Base-by-base conservation (phyloP, 306 rosid genomes). In the Crataegus laevigata region DNA sequence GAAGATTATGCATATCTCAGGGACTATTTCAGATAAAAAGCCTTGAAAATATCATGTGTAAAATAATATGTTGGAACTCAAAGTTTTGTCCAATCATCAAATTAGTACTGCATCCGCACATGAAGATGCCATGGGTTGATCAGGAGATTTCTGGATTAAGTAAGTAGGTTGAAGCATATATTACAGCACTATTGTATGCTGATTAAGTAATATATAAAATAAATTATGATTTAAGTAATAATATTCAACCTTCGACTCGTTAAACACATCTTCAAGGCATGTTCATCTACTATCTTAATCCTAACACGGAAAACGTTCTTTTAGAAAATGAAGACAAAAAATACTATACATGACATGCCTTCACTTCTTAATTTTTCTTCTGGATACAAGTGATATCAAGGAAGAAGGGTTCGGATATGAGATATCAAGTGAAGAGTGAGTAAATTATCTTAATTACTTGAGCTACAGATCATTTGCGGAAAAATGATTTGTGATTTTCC, bases 211-310 rank as follows among this genome's bases (percentile, higher is more conserved):
- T 15, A 55, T 55, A 43, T 36, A 42, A 70, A 55, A 58, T 58
- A 58, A 22, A 15, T 1, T 57, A 57, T 15, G 25, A n/a, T 36
- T 38, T 40, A 25, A 42, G 19, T 59, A 73, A 32, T 18, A 2
- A 18, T 25, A 66, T 50, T 15, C 57, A 59, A 73, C 60, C 55
- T 59, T 38, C 6, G 76, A 25, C 58, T 40, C 43, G 19, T 40
- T n/a, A 42, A 73, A 59, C 69, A 42, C n/a, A 42, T 72, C 58
- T 73, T 73, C 59, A 8, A 18, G 26, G 42, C 77, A 73, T 26
- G 59, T 60, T 40, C 59, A 40, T 60, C 38, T 24, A 36, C 34
- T 34, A n/a, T 54, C 54, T 67, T 67, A 13, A 38, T 34, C 6
- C 40, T 54, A 13, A 28, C 24, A 4, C 13, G 32, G 32, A 52